phyloP scores from a whole-genome alignment of 2,329 filamentous ascomycete species.

The Exophiala oligosperma region DNA sequence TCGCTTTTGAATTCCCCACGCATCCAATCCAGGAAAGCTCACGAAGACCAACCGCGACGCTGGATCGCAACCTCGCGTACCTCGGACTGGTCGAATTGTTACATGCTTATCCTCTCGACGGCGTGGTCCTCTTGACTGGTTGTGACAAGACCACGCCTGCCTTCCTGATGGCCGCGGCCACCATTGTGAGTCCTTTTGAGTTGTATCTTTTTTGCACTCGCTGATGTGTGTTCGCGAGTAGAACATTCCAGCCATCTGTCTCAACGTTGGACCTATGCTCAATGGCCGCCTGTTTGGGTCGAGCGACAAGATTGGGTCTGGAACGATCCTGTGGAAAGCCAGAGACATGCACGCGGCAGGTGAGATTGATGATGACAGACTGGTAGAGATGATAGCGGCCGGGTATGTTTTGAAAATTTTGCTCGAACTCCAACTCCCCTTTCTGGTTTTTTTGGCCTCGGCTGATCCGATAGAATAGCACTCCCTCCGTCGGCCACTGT shows the following conservation, averaged over 20 bases:
- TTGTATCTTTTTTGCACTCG: slow-evolving; percentile 8
- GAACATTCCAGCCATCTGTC: slow-evolving; percentile 53
- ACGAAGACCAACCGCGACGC: slow-evolving; percentile 49
- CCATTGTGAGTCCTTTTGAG: slow-evolving; percentile 38
- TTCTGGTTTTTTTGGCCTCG: neutral
- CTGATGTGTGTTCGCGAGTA: slow-evolving; percentile 16
- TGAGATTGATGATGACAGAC: slow-evolving; percentile 45
- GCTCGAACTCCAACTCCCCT: too few species aligned
- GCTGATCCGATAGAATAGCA: slow-evolving; percentile 31
- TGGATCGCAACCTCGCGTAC: slow-evolving; percentile 53
- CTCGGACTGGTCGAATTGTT: slow-evolving; percentile 51
- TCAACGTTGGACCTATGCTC: slow-evolving; percentile 56
- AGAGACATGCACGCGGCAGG: slow-evolving; percentile 50
- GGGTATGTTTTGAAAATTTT: slow-evolving; percentile 33
- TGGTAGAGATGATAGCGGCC: slow-evolving; percentile 48
- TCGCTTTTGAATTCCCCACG: slow-evolving; percentile 54
- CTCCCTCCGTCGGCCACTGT: slow-evolving; percentile 51
- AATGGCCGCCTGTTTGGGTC: slow-evolving; percentile 46
- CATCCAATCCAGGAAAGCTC: slow-evolving; percentile 54
- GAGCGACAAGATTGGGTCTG: slow-evolving; percentile 45
- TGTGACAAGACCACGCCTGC: slow-evolving; percentile 57
- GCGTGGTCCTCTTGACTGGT: slow-evolving; percentile 52
- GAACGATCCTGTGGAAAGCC: slow-evolving; percentile 51
- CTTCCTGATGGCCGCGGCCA: slow-evolving; percentile 53
- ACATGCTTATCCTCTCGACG: slow-evolving; percentile 51